Conservation (phyloP, 192 early-diverging fungal genomes). For the Backusella mclennaniae region DNA sequence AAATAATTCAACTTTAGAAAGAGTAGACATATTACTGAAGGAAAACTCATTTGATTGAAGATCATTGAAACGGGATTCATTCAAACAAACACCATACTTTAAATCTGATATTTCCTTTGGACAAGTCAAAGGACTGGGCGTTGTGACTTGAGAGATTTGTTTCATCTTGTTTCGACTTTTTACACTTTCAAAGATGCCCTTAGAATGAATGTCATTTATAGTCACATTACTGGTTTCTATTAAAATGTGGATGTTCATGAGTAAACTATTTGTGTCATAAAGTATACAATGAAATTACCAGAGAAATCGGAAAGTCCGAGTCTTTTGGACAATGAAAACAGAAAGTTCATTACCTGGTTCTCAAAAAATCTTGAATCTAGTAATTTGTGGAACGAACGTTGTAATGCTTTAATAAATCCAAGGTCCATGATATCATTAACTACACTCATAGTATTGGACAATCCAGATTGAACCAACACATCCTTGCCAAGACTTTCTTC, state of each 20-base stretch:
- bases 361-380: too few species aligned
- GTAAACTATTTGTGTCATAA: too few species aligned
- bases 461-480: background rate
- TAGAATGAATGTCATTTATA: background rate
- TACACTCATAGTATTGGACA: background rate
- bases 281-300: too few species aligned
- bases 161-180: background rate
- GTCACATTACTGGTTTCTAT: background rate
- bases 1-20: background rate
- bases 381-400: background rate
- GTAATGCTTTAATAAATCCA: background rate
- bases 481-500: background rate
- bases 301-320: too few species aligned
- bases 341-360: too few species aligned
- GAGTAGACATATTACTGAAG: too few species aligned
- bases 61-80: background rate
- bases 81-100: background rate
- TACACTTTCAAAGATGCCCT: background rate
- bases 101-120: background rate
- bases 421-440: background rate
- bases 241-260: background rate
- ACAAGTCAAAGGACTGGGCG: background rate
- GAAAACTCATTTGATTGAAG: too few species aligned
- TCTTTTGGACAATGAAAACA: too few species aligned
- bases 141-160: background rate